phyloP scores from a whole-genome alignment of 192 early-diverging fungal genomes.

The Bifiguratus adelaidae region DNA sequence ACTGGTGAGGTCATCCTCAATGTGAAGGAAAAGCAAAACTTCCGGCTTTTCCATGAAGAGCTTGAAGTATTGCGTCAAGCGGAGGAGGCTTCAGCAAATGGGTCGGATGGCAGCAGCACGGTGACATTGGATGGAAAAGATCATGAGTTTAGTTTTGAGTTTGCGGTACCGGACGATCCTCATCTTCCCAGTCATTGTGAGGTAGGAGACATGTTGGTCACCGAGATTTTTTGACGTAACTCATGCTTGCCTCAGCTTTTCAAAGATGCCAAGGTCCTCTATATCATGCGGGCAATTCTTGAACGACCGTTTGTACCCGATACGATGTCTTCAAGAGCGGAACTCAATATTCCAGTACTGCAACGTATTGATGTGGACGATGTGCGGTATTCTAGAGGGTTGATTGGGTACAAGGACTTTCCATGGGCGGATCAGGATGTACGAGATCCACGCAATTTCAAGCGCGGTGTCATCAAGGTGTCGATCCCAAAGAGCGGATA shows the following conservation, averaged over 20 bases:
- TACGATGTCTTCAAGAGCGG: constrained; percentile 1
- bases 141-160: constrained; percentile 1
- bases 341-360: constrained; percentile 4
- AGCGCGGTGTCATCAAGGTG: not conserved
- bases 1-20: not conserved
- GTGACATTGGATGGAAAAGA: not conserved
- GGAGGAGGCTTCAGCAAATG: no score
- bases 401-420: constrained; percentile 1
- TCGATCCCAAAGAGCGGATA: constrained; percentile 10
- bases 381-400: not conserved
- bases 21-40: constrained; percentile 3
- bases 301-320: constrained; percentile 9
- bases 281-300: constrained; percentile 11
- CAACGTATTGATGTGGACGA: not conserved
- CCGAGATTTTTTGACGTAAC: not conserved
- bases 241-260: not conserved
- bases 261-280: not conserved
- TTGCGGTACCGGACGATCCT: not conserved
- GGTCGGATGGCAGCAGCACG: not conserved
- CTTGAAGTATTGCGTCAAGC: not conserved
- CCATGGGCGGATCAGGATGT: not conserved
- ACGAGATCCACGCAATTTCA: not conserved
- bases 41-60: constrained; percentile 2
- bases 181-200: constrained; percentile 1
- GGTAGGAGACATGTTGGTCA: not conserved